These are phyloP conservation scores for Exophiala sp. DNA, from an alignment of 2,329 filamentous ascomycete genomes.

Conservation along the genomic window DNA sequence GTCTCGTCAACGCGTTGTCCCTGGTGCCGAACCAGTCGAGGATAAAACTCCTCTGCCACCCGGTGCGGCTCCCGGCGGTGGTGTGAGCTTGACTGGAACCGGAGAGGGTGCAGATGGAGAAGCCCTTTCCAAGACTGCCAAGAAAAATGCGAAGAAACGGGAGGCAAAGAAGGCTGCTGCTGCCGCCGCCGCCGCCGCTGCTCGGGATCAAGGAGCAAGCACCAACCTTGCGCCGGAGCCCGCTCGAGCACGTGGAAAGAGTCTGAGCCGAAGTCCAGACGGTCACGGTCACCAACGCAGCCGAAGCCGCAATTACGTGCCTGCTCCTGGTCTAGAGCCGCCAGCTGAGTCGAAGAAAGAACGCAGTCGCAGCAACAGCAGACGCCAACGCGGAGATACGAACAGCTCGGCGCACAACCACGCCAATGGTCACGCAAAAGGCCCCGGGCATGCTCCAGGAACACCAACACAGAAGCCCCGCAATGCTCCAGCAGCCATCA, in stretches of 20 bases:
- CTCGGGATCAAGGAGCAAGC: conserved; percentile 41
- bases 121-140: conserved; percentile 70
- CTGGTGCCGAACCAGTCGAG: conserved; percentile 72
- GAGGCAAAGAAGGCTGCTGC: conserved; percentile 74
- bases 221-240: conserved; percentile 21
- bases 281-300: conserved; percentile 50
- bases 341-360: conserved; percentile 25
- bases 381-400: conserved; percentile 29
- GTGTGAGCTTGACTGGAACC: conserved; percentile 60
- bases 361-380: conserved; percentile 30
- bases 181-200: conserved; percentile 58
- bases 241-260: conserved; percentile 26
- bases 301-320: conserved; percentile 39
- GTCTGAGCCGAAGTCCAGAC: conserved; percentile 40
- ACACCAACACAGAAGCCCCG: conserved; percentile 18
- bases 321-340: conserved; percentile 22
- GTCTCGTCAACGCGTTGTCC: conserved; percentile 68
- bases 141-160: conserved; percentile 99
- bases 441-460: conserved; percentile 10
- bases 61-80: conserved; percentile 62
- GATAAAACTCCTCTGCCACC: conserved; percentile 52
- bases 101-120: conserved; percentile 58
- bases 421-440: conserved; percentile 20
- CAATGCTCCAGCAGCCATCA: conserved; percentile 29
- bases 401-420: conserved; percentile 16